Evolutionary conservation across 345 rosid genomes (phyloP), one percentile per base, ranked within the genome.

Genomic region (Hibiscus mutabilis): DNA sequence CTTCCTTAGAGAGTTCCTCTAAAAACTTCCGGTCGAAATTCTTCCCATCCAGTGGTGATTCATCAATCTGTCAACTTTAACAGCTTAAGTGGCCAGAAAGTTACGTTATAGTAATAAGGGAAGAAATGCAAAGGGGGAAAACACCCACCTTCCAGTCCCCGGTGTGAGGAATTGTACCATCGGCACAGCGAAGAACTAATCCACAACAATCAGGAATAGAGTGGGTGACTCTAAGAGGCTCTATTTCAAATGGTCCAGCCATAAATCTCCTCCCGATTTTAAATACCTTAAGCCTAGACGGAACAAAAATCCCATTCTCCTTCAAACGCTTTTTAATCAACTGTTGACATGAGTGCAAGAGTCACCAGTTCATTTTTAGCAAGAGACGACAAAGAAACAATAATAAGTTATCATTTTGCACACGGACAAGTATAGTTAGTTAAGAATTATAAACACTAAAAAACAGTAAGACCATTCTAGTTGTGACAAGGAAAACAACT

Each of bases 141-240:
- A 69, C 55, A 13, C 55, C 74, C 77, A 90, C 97, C 92, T 95
- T 95, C 99, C 99, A 95, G 81, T 95, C 99, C 72, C 97, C 99
- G 24, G 99, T 95, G 77, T 95, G 99, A 78, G 92, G 90, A 82
- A 95, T 90, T 71, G 88, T 92, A 79, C 99, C 99, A 89, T 95
- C 97, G 85, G 88, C 82, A 33, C 97, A 95, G 14, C 99, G 99
- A 71, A 95, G 96, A 72, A 95, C 90, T 70, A 95, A 81, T 47
- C 99, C 97, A 76, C 91, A 88, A 81, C 99, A 95, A 83, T 95
- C 99, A 76, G 99, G 99, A 82, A 95, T 95, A 57, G 97, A 95
- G 80, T 95, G 99, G 4, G 99, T 95, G 69, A 95, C 99, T 24
- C 87, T 89, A 70, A 95, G 80, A 33, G 99, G 97, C 83, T 95